phyloP scores from a whole-genome alignment of 768 basidiomycete genomes.

The Hygrophorus russula region DNA sequence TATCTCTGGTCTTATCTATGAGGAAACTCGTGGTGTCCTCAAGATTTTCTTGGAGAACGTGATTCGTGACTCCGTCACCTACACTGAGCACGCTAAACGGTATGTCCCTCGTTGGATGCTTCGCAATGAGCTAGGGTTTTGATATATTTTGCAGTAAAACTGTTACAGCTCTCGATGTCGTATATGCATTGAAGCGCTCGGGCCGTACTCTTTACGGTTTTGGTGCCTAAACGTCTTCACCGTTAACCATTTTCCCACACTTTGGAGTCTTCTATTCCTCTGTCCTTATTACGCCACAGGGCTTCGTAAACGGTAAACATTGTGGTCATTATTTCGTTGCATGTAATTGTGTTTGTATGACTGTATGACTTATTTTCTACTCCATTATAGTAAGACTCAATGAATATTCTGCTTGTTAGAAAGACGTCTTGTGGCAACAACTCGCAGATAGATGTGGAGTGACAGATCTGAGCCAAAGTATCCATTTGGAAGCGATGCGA shows the following conservation, averaged over 20 bases:
- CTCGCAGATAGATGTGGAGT: too few relatives aligned
- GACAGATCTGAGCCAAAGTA: too few relatives aligned
- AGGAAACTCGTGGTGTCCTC: slow-evolving; percentile 48
- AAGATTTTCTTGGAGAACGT: slow-evolving; percentile 35
- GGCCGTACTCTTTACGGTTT: slow-evolving; percentile 54
- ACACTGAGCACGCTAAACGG: slow-evolving; percentile 71
- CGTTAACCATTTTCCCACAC: not conserved
- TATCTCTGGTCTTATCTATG: slow-evolving; percentile 40
- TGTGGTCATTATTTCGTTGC: not conserved
- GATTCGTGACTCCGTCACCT: slow-evolving; percentile 66
- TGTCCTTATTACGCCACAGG: too few relatives aligned
- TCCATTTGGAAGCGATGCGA: too few relatives aligned
- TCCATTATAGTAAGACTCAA: not conserved
- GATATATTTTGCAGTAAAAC: slow-evolving; percentile 27
- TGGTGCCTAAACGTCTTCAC: slow-evolving; percentile 27
- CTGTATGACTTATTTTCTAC: not conserved
- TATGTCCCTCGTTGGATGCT: not conserved
- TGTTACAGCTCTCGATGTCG: slow-evolving; percentile 57
- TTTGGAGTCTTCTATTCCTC: not conserved
- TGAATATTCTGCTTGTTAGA: not conserved
- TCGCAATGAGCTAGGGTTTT: not conserved
- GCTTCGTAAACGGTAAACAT: too few relatives aligned
- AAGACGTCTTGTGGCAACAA: too few relatives aligned
- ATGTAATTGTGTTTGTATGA: not conserved
- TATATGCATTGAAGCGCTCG: slow-evolving; percentile 39